Conservation (phyloP, 2,329 filamentous ascomycete species). For the Aspergillus fructus region DNA sequence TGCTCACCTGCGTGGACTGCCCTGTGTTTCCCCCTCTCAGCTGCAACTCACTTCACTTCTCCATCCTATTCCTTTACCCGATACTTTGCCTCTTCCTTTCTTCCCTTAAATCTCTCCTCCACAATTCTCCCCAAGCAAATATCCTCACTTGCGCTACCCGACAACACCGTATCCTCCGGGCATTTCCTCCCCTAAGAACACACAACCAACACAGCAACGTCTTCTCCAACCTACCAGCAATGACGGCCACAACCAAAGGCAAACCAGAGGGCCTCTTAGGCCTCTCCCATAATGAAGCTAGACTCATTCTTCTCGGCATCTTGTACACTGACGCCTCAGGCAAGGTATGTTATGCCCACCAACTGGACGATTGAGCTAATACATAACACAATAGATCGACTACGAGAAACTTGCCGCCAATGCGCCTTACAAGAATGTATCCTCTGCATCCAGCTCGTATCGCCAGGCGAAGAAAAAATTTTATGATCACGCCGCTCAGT, state of each 20-base stretch:
- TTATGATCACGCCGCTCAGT: constrained; percentile 4
- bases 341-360: constrained; percentile 17
- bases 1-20: background rate
- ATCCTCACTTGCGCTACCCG: background rate
- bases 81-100: background rate
- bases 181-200: background rate
- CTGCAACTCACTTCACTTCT: constrained; percentile 6
- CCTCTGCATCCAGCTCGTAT: constrained; percentile 37
- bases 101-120: background rate
- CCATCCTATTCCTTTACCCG: background rate
- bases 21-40: background rate
- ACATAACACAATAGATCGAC: constrained; percentile 34
- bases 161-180: background rate
- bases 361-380: background rate
- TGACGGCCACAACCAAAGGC: constrained; percentile 13
- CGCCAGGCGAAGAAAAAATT: constrained; percentile 40
- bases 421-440: constrained; percentile 36
- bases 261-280: constrained; percentile 21
- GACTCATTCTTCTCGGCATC: constrained; percentile 20
- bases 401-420: constrained; percentile 36
- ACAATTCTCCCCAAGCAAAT: background rate
- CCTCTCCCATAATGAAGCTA: constrained; percentile 18
- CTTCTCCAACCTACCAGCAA: constrained; percentile 1
- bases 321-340: constrained; percentile 11
- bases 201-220: background rate